These are phyloP conservation scores for Yamadazyma triangularis DNA, from an alignment of 1,139 yeast species.

Conservation along the genomic window DNA sequence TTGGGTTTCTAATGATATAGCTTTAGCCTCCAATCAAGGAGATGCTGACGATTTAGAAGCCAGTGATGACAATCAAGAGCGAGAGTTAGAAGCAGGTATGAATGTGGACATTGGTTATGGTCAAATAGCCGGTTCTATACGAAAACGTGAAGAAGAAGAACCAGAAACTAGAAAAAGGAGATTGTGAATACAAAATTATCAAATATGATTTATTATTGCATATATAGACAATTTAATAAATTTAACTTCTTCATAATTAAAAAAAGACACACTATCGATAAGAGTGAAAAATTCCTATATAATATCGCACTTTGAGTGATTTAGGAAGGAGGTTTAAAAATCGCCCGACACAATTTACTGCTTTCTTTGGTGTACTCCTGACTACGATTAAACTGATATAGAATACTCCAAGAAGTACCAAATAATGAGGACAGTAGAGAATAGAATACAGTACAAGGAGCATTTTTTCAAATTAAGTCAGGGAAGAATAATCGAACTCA, in stretches of 20 bases:
- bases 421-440: conserved; percentile 79
- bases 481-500: conserved; percentile 39
- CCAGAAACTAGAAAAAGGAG: not conserved
- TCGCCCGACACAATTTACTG: too few species aligned
- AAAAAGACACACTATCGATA: too few species aligned
- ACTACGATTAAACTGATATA: too few species aligned
- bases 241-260: too few species aligned
- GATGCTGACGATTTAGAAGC: conserved; percentile 36
- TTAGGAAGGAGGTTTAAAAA: too few species aligned
- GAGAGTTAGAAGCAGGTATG: conserved; percentile 36
- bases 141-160: conserved; percentile 22
- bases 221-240: too few species aligned
- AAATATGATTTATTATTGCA: too few species aligned
- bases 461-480: conserved; percentile 65
- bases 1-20: conserved; percentile 1
- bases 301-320: too few species aligned
- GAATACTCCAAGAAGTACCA: too few species aligned
- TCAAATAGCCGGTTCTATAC: conserved; percentile 30
- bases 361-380: too few species aligned
- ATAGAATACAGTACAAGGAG: conserved; percentile 55
- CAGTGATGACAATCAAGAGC: conserved; percentile 12
- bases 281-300: too few species aligned
- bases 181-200: too few species aligned
- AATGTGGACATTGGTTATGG: conserved; percentile 40
- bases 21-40: conserved; percentile 16